Percentiles rank a stretch among this genome's conserved stretches.
phyloP scores from a whole-genome alignment of 306 rosid genomes.

The Carpinus fangiana region DNA sequence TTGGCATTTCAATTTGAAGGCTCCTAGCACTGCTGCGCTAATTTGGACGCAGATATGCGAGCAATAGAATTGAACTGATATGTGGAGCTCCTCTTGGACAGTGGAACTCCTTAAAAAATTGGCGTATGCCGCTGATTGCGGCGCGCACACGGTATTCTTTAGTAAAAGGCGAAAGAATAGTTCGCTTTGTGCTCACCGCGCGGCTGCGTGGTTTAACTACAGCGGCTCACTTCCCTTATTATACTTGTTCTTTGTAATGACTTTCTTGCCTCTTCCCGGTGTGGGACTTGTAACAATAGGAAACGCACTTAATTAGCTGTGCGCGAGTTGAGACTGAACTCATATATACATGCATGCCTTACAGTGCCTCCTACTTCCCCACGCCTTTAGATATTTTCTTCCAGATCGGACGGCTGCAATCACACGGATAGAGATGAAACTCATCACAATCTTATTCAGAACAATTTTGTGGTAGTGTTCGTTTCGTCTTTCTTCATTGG shows the following conservation, averaged over 20 bases:
- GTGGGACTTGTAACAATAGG: neutral
- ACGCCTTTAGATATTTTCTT: no score
- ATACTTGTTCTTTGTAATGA: neutral
- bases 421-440: no score
- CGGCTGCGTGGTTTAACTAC: constrained; percentile 19
- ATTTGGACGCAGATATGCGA: no score
- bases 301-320: neutral
- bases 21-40: no score
- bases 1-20: no score
- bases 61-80: no score
- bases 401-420: no score
- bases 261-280: neutral
- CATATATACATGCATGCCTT: no score
- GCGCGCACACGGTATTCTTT: constrained; percentile 63
- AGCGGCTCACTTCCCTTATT: neutral
- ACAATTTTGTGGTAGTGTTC: no score
- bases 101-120: constrained; percentile 22
- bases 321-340: neutral
- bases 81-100: neutral
- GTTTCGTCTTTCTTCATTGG: no score
- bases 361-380: no score
- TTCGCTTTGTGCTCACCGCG: constrained; percentile 44
- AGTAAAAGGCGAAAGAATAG: constrained; percentile 78
- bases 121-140: constrained; percentile 38
- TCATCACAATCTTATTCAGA: no score